Evolutionary conservation across 2,329 filamentous ascomycete species (phyloP).

Genomic region (Chaetoscypha palmicola): DNA sequence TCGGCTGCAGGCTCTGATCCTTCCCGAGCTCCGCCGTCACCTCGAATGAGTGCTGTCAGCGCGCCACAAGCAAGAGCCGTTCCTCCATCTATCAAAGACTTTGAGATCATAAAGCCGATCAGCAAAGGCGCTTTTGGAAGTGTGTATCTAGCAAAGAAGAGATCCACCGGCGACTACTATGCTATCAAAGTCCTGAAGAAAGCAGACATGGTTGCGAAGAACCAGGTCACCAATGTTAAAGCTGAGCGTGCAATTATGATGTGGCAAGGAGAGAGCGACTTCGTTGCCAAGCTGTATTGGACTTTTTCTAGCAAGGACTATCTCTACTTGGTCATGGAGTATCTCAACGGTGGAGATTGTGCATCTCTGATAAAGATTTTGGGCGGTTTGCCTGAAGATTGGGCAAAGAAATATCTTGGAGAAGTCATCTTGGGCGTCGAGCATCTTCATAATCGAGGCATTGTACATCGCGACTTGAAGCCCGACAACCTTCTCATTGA

Average conservation of each 20-base stretch:
- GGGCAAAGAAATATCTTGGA: constrained; percentile 95
- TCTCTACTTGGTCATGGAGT: constrained; percentile 98
- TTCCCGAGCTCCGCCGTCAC: constrained; percentile 67
- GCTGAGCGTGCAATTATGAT: constrained; percentile 99
- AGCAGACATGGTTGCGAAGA: constrained; percentile 99
- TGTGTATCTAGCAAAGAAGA: constrained; percentile 97
- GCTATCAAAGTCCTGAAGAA: constrained; percentile 98
- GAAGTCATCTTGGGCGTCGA: constrained; percentile 97
- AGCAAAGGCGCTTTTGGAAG: constrained; percentile 98
- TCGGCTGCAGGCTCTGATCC: constrained; percentile 73
- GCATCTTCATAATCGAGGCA: constrained; percentile 86
- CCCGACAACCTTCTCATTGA: constrained; percentile 97
- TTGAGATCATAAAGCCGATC: constrained; percentile 98
- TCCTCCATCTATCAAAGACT: constrained; percentile 96
- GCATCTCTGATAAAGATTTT: constrained; percentile 93
- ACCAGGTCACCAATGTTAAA: constrained; percentile 98
- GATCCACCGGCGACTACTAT: constrained; percentile 95
- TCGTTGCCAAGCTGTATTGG: constrained; percentile 98
- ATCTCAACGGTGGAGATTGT: constrained; percentile 94
- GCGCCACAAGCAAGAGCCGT: constrained; percentile 80
- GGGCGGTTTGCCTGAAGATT: constrained; percentile 87
- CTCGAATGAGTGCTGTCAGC: constrained; percentile 67
- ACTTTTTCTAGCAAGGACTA: constrained; percentile 99
- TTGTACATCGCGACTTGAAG: constrained; percentile 94
- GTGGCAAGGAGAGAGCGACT: constrained; percentile 99